Conservation (phyloP, 768 basidiomycete genomes). For the Leccinum uliginosum region DNA sequence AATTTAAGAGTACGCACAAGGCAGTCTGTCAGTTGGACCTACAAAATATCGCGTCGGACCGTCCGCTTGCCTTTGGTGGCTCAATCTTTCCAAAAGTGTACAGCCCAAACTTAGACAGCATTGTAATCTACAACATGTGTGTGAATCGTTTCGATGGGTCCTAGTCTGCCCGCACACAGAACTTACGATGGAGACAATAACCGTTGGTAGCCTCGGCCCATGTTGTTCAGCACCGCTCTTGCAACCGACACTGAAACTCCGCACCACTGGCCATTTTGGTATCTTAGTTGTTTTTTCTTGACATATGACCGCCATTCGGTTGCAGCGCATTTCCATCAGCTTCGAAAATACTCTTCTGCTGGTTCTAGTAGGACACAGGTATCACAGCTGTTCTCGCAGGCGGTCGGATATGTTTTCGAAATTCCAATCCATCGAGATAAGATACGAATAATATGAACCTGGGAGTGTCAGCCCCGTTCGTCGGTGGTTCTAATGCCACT, state of each 20-base stretch:
- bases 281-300: background rate
- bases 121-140: conserved; percentile 5
- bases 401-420: background rate
- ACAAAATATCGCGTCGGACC: conserved; percentile 12
- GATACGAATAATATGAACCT: background rate
- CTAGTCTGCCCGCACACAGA: background rate
- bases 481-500: background rate
- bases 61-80: conserved; percentile 4
- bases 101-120: background rate
- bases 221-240: no score
- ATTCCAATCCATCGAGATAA: background rate
- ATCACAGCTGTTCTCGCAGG: background rate
- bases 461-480: background rate
- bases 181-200: no score
- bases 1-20: background rate
- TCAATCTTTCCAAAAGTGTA: conserved; percentile 20
- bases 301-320: background rate
- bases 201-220: background rate
- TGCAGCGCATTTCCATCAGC: background rate
- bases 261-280: background rate
- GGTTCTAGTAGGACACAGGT: background rate
- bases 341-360: background rate
- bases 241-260: background rate
- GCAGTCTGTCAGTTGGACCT: conserved; percentile 15
- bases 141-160: background rate